phyloP scores from a whole-genome alignment of 2,329 filamentous ascomycete species.

The Ilyonectria mors-panacis region DNA sequence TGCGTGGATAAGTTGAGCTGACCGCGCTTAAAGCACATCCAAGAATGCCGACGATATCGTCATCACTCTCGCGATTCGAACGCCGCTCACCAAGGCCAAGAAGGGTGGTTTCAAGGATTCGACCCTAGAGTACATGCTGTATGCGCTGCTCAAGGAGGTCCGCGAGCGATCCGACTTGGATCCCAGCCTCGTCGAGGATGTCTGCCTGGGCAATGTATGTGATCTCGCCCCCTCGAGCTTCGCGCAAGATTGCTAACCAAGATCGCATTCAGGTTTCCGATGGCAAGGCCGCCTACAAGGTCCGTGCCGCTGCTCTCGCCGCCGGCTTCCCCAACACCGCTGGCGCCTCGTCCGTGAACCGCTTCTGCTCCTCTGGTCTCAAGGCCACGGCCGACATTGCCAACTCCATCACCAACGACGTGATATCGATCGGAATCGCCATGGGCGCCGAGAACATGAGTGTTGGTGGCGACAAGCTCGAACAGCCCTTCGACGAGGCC shows the following conservation, averaged over 20 bases:
- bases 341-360: slow-evolving; percentile 86
- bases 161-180: slow-evolving; percentile 82
- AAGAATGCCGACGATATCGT: slow-evolving; percentile 98
- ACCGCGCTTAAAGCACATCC: slow-evolving; percentile 74
- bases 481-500: slow-evolving; percentile 82
- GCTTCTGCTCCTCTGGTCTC: slow-evolving; percentile 97
- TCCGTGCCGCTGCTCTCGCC: slow-evolving; percentile 88
- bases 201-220: slow-evolving; percentile 89
- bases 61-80: slow-evolving; percentile 92
- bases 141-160: slow-evolving; percentile 85
- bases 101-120: slow-evolving; percentile 98
- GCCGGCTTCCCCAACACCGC: slow-evolving; percentile 95
- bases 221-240: not conserved
- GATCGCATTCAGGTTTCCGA: slow-evolving; percentile 77
- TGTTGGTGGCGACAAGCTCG: slow-evolving; percentile 77
- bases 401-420: slow-evolving; percentile 83
- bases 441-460: slow-evolving; percentile 94
- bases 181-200: slow-evolving; percentile 87
- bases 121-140: slow-evolving; percentile 86
- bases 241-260: slow-evolving; percentile 18
- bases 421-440: slow-evolving; percentile 90
- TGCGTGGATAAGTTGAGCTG: not conserved
- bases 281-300: slow-evolving; percentile 89
- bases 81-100: slow-evolving; percentile 87
- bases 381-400: slow-evolving; percentile 97